Percentiles rank a stretch among this genome's conserved stretches.
Evolutionary conservation across 2,329 filamentous ascomycete genomes (phyloP).

Genomic region (Trichoderma sp.): DNA sequence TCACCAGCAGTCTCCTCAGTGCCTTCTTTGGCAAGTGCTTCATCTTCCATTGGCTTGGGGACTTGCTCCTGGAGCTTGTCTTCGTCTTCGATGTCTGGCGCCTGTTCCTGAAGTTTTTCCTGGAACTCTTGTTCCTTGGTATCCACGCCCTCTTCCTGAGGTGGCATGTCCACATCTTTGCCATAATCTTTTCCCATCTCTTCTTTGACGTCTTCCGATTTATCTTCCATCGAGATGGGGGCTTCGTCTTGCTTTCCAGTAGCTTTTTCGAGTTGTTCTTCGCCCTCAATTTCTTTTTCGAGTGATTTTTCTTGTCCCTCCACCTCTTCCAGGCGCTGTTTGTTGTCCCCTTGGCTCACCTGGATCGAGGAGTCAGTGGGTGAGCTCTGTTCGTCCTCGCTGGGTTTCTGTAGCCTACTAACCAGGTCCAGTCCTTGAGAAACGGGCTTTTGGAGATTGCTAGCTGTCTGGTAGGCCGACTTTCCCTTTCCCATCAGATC

Average conservation of each 20-base stretch:
- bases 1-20: background rate
- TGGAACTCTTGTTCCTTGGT: background rate
- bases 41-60: background rate
- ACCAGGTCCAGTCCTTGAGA: conserved; percentile 23
- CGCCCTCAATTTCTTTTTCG: background rate
- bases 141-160: background rate
- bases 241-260: background rate
- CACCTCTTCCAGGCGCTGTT: background rate
- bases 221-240: conserved; percentile 6
- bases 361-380: background rate
- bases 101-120: background rate
- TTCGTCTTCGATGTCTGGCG: background rate
- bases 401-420: conserved; percentile 22
- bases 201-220: background rate
- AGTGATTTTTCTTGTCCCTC: background rate
- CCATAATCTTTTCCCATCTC: background rate
- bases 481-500: conserved; percentile 32
- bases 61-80: background rate
- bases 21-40: background rate
- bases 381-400: background rate
- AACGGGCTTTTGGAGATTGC: conserved; percentile 23
- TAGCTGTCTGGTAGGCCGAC: conserved; percentile 24
- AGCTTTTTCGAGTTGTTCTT: background rate
- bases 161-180: background rate
- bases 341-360: background rate